Evolutionary conservation across 257 asterid species (phyloP).

Genomic region (Solanum rostratum): DNA sequence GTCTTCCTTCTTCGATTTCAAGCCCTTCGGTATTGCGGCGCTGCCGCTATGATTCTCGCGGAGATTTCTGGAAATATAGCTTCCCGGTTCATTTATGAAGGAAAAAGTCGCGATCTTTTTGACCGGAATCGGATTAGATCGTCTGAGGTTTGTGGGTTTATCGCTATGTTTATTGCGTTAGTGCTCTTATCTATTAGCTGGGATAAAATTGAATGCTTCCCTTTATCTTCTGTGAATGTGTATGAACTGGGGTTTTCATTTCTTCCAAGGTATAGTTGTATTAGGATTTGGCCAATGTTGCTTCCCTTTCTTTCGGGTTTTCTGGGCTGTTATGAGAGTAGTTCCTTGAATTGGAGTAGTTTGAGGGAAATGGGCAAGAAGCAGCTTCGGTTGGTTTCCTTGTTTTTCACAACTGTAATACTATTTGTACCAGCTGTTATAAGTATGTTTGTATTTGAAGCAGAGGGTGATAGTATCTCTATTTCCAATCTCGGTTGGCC

Average conservation of each 20-base stretch:
- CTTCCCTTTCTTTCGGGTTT: conserved; percentile 79
- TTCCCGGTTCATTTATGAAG: conserved; percentile 49
- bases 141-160: conserved; percentile 55
- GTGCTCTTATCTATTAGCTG: conserved; percentile 69
- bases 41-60: conserved; percentile 87
- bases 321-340: conserved; percentile 65
- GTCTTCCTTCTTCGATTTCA: conserved; percentile 70
- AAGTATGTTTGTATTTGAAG: conserved; percentile 79
- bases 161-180: conserved; percentile 48
- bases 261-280: conserved; percentile 53
- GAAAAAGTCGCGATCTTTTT: conserved; percentile 29
- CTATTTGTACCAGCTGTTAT: conserved; percentile 67
- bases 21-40: conserved; percentile 80
- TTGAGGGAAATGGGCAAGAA: conserved; percentile 57
- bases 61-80: conserved; percentile 73
- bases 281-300: conserved; percentile 85
- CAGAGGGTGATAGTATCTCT: conserved; percentile 65
- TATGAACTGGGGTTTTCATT: conserved; percentile 26
- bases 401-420: conserved; percentile 55
- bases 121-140: conserved; percentile 20
- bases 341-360: conserved; percentile 46
- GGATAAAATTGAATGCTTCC: conserved; percentile 91
- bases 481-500: conserved; percentile 67
- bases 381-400: conserved; percentile 51
- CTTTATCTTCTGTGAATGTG: conserved; percentile 57